A percentile compares a stretch with the other conserved stretches of the same genome.
Evolutionary conservation across 1,284 basidiomycete genomes (phyloP).

Genomic region (Microbotryum intermedium): DNA sequence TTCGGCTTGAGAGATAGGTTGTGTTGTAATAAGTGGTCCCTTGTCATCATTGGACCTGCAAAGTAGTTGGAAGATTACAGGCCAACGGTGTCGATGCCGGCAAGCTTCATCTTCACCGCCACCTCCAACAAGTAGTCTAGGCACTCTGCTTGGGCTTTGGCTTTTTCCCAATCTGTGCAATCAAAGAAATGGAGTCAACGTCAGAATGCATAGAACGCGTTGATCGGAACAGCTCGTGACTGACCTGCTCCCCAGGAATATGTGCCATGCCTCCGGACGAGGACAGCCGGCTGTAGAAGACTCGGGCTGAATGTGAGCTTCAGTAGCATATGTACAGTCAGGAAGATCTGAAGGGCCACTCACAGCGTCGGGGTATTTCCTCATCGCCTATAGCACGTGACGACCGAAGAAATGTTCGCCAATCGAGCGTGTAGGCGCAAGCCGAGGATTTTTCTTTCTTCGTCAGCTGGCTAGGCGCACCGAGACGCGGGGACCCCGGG

Average conservation of each 20-base stretch:
- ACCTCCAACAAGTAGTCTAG: conserved; percentile 80
- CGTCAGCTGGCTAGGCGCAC: not conserved
- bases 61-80: not conserved
- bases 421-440: not conserved
- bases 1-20: too few species aligned
- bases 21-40: too few species aligned
- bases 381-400: conserved; percentile 51
- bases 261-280: conserved; percentile 66
- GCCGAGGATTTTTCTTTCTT: not conserved
- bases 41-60: too few species aligned
- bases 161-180: conserved; percentile 72
- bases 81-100: conserved; percentile 29
- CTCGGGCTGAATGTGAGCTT: not conserved
- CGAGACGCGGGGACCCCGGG: not conserved
- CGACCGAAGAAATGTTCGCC: not conserved
- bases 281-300: conserved; percentile 49
- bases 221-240: not conserved
- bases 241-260: conserved; percentile 28
- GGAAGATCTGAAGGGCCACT: not conserved
- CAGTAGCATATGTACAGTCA: not conserved
- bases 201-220: too few species aligned
- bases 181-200: too few species aligned
- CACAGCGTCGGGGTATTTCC: conserved; percentile 59
- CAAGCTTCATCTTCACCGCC: conserved; percentile 59
- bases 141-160: conserved; percentile 67